Percentiles rank a stretch among this genome's conserved stretches.
phyloP scores from a whole-genome alignment of 176 grass and related monocot species.

The Oryza meyeriana region DNA sequence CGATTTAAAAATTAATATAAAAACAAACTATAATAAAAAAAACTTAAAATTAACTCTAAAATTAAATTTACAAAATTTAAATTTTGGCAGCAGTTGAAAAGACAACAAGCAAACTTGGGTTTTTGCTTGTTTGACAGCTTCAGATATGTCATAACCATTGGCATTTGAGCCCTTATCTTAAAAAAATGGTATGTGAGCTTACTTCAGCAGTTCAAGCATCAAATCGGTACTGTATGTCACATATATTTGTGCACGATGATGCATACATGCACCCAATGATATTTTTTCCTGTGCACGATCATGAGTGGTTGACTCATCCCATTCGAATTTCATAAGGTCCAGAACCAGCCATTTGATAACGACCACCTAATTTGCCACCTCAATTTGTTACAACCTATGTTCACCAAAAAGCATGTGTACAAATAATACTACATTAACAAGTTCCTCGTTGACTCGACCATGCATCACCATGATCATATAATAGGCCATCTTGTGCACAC shows the following conservation, averaged over 20 bases:
- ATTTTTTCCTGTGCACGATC: not conserved
- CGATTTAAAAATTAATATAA: too few species aligned
- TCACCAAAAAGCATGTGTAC: not conserved
- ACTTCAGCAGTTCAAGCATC: not conserved
- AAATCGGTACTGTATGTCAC: not conserved
- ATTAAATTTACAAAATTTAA: too few species aligned
- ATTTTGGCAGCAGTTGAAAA: too few species aligned
- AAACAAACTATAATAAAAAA: too few species aligned
- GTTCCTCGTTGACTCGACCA: not conserved
- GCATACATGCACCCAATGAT: not conserved
- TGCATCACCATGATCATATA: not conserved
- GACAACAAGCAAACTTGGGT: too few species aligned
- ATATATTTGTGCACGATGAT: not conserved
- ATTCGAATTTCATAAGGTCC: not conserved
- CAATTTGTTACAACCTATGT: too few species aligned
- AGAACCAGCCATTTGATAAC: not conserved
- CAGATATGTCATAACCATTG: too few species aligned
- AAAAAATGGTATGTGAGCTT: too few species aligned
- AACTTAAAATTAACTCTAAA: too few species aligned
- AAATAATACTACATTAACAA: not conserved
- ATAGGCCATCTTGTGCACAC: not conserved
- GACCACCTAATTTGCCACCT: not conserved
- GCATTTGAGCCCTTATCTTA: too few species aligned
- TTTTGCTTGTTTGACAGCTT: too few species aligned
- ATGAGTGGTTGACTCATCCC: slow-evolving; percentile 10